phyloP scores from a whole-genome alignment of 2,329 filamentous ascomycete genomes.

The Pestalotiopsis sp. region DNA sequence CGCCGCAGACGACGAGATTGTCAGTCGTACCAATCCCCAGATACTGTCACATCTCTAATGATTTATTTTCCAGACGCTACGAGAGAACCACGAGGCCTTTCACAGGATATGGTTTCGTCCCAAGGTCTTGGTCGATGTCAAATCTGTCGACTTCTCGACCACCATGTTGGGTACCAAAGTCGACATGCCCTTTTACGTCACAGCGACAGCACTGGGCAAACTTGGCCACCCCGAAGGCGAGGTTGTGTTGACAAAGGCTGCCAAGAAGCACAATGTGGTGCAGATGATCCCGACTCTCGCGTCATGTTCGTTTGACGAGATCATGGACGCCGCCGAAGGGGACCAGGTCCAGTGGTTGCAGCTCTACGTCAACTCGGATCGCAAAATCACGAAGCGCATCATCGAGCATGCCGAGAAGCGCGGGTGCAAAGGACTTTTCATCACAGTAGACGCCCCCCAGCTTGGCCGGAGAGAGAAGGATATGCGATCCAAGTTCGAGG shows the following conservation, averaged over 20 bases:
- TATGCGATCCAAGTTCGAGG: conserved; percentile 91
- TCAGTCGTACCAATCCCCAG: conserved; percentile 39
- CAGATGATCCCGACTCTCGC: conserved; percentile 99
- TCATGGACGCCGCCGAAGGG: conserved; percentile 78
- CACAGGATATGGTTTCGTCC: conserved; percentile 98
- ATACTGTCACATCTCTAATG: conserved; percentile 19
- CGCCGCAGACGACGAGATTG: conserved; percentile 87
- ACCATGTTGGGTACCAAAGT: conserved; percentile 91
- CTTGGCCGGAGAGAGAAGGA: conserved; percentile 95
- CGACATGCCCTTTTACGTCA: conserved; percentile 92
- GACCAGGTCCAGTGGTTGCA: conserved; percentile 96
- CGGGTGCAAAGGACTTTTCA: conserved; percentile 94
- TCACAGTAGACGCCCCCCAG: conserved; percentile 96
- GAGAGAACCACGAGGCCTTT: conserved; percentile 94
- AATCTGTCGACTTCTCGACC: conserved; percentile 81
- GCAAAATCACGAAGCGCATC: conserved; percentile 85
- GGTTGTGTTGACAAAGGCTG: conserved; percentile 83
- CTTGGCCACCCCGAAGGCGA: conserved; percentile 93
- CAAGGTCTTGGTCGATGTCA: conserved; percentile 84
- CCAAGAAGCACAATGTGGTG: conserved; percentile 83
- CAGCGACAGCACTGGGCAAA: conserved; percentile 93
- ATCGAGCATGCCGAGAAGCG: conserved; percentile 88
- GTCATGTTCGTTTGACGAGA: conserved; percentile 97
- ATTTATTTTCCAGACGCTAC: conserved; percentile 67
- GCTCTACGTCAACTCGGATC: conserved; percentile 96